Evolutionary conservation across 2,329 filamentous ascomycete species (phyloP).

Genomic region (Botrytis fragariae): DNA sequence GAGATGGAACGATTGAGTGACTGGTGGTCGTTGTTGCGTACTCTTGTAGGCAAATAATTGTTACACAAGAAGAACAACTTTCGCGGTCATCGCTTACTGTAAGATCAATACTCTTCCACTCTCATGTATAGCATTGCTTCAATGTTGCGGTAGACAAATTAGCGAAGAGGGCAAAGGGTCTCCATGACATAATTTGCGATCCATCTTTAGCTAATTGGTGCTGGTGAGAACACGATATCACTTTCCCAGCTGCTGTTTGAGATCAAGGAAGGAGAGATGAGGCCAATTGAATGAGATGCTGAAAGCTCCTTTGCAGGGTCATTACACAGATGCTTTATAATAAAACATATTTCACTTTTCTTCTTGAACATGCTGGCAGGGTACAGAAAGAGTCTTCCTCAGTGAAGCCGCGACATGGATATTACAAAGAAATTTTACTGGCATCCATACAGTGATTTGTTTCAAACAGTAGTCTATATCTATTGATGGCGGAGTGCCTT

Average conservation of each 20-base stretch:
- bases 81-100: background rate
- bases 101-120: background rate
- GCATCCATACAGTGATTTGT: background rate
- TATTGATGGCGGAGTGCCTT: background rate
- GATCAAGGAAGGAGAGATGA: background rate
- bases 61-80: background rate
- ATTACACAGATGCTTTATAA: background rate
- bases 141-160: background rate
- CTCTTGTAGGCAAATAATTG: background rate
- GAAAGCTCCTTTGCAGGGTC: too few species aligned
- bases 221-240: background rate
- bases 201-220: background rate
- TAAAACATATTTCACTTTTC: background rate
- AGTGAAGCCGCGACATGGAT: background rate
- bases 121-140: background rate
- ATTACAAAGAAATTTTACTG: background rate
- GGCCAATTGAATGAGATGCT: background rate
- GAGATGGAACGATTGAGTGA: slow-evolving; percentile 53
- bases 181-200: background rate
- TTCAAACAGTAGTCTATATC: background rate
- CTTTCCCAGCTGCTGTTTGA: background rate
- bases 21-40: background rate
- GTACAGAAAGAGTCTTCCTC: background rate
- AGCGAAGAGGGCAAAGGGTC: background rate
- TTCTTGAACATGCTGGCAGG: background rate